These are phyloP conservation scores for Esteya vermicola DNA, from an alignment of 2,329 filamentous ascomycete genomes.

Conservation along the genomic window DNA sequence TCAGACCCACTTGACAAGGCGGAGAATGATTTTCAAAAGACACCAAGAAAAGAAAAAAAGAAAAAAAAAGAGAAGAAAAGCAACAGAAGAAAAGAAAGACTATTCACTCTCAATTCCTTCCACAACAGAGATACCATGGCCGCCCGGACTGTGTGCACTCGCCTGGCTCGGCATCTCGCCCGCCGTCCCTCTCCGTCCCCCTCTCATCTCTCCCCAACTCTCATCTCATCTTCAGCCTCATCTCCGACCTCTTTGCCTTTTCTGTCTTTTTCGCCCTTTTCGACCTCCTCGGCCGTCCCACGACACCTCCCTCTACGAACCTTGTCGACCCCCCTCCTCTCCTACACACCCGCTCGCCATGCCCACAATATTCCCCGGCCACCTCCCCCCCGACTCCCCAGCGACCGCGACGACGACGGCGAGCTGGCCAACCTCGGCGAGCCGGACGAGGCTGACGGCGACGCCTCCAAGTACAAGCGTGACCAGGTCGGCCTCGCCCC, in stretches of 20 bases:
- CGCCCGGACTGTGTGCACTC: neutral
- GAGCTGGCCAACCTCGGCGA: neutral
- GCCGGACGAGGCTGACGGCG: neutral
- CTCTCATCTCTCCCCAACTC: no score
- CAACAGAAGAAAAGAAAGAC: neutral
- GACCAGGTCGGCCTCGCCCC: slow-evolving; percentile 25
- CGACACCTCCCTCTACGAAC: no score
- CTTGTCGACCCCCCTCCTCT: neutral
- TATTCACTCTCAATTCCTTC: neutral
- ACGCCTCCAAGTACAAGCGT: neutral
- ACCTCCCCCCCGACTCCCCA: neutral
- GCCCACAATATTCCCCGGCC: slow-evolving; percentile 6
- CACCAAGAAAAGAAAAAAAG: no score
- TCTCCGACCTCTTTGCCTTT: no score
- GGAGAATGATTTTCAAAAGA: no score
- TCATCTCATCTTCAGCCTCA: no score
- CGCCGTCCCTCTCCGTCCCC: no score
- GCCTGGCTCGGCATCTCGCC: neutral
- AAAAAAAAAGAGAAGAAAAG: neutral
- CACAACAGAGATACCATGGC: no score
- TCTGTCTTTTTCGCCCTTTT: no score
- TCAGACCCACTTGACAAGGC: no score
- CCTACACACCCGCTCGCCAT: neutral
- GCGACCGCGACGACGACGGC: neutral
- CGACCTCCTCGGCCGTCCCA: no score